Base-by-base conservation (phyloP, 345 rosid genomes). In the Salix brachista region DNA sequence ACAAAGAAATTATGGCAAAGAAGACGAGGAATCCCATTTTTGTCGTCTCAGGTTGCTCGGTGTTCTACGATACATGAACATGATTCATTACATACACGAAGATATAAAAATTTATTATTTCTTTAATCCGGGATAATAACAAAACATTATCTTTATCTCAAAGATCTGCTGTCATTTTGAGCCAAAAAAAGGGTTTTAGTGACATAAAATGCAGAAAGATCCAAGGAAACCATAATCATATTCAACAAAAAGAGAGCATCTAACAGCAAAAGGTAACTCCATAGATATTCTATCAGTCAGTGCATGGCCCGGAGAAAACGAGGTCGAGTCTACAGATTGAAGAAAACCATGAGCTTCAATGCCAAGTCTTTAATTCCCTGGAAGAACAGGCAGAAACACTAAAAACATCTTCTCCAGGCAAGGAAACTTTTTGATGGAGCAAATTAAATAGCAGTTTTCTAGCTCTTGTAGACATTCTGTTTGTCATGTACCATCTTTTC, bases 331-430 rank as follows among this genome's bases (percentile, higher is more conserved):
- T n/a, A 56, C 10, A 56, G 28, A 56, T 9, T 1, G 9, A 21
- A 56, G 62, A 56, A 56, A 56, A 56, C 67, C 71, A 88, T 65
- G 64, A 92, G 84, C 75, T 84, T 85, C 88, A 87, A 28, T 17
- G 85, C 88, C 78, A 87, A 86, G 62, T 72, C 56, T 84, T 86
- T 88, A 79, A 58, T 66, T 69, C 81, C 78, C 82, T 80, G 26
- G 75, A 86, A 62, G 71, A 80, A 64, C 78, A 23, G 30, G 37
- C 61, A 52, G 82, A 75, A 77, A 81, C 46, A 67, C 67, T 80
- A 39, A 83, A 68, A 48, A 60, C 61, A 23, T 72, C 84, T 71
- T 69, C 36, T 64, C 60, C 41, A 70, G 85, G 73, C 67, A 80
- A 74, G 66, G 61, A 78, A 70, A 79, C 74, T 73, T 76, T 79